Percentiles rank a stretch among this genome's conserved stretches.
These are phyloP conservation scores for Funneliformis geosporum DNA, from an alignment of 192 early-diverging fungal genomes.

Conservation along the genomic window DNA sequence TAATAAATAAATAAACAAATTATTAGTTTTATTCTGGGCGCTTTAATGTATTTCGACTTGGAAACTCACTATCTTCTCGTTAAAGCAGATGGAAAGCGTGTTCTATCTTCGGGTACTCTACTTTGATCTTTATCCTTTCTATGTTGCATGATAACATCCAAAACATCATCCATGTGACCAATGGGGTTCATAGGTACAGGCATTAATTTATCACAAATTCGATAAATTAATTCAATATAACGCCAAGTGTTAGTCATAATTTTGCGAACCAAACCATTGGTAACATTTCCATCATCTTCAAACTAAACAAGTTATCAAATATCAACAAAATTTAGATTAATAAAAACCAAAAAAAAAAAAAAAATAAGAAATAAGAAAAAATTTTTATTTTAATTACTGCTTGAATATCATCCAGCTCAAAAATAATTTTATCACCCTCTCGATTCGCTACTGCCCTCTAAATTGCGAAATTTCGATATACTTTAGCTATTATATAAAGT, in stretches of 20 bases:
- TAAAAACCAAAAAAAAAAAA: not conserved
- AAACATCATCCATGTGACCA: constrained; percentile 71
- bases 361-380: not conserved
- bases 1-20: constrained; percentile 1
- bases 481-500: not conserved
- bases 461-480: not conserved
- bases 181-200: constrained; percentile 54
- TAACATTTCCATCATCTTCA: not conserved
- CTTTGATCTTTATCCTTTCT: constrained; percentile 54
- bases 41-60: not conserved
- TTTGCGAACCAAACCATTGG: constrained; percentile 55
- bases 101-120: constrained; percentile 39
- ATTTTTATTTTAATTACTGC: constrained; percentile 37
- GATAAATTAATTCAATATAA: constrained; percentile 79
- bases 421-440: constrained; percentile 54
- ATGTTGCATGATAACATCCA: constrained; percentile 89
- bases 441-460: constrained; percentile 70
- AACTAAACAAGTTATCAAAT: constrained; percentile 2
- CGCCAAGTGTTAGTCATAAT: constrained; percentile 86
- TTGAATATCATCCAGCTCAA: constrained; percentile 72
- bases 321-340: constrained; percentile 35
- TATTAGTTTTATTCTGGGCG: not conserved
- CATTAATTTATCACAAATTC: constrained; percentile 65
- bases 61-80: constrained; percentile 81
- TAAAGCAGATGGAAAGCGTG: constrained; percentile 75